Evolutionary conservation across 2,329 filamentous ascomycete genomes (phyloP), one percentile per base, ranked within the genome.

Genomic region (Penicillium sp.): DNA sequence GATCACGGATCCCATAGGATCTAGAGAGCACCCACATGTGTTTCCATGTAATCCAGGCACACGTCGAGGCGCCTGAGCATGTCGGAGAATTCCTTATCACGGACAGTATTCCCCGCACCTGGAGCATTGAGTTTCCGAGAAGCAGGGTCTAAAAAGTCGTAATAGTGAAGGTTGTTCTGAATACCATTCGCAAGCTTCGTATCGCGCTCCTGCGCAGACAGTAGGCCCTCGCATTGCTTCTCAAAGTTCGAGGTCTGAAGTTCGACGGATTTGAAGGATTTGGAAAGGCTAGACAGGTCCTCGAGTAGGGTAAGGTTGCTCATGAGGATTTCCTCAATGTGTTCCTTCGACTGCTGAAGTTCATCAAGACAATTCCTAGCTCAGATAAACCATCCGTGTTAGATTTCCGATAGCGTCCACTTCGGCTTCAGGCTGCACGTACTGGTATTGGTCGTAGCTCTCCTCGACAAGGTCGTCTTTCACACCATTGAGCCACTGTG

Each of bases 241-340:
- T 90, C 87, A 72, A 98, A 97, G 11, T 86, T 85, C n/a, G 86
- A 87, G 0, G 93, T 98, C 70, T 97, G 91, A 8, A 80, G 76
- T 60, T 96, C 89, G 40, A 98, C 91, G 0, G 85, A 77, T 56
- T 85, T 84, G 72, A 98, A 98, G 4, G 90, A 91, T 58, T 85
- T 81, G 11, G 90, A 90, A 13, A 98, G 77, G 0, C 80, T 82
- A 13, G 86, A 84, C 23, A 98, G 77, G 14, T 94, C 76, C 35
- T 82, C 77, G 31, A 98, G 76, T 0, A 89, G 86, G 14, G 79
- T 79, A 44, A 87, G 81, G 1, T 91, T 89, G 64, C 89, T 88
- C 23, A 79, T 74, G 20, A 96, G 78, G 11, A 98, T 77, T 32
- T 80, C 80, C 52, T 89, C 85, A 32, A 98, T 78, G 68, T 97